Evolutionary conservation across 2,329 filamentous ascomycete species (phyloP).

Genomic region (Gremmenia infestans): DNA sequence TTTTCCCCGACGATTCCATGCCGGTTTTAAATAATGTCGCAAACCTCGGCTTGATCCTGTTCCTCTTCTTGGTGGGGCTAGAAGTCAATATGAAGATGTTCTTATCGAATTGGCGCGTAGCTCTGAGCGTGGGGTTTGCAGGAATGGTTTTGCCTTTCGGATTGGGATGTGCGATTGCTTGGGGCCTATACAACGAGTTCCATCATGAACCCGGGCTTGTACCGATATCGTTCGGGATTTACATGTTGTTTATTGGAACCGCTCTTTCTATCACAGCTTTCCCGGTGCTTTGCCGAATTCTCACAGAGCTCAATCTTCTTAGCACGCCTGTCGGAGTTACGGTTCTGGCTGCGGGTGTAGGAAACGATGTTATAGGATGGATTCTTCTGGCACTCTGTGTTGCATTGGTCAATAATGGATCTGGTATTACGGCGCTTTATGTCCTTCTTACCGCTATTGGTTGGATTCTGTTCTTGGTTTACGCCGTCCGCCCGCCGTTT

Average conservation of each 20-base stretch:
- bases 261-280: conserved; percentile 90
- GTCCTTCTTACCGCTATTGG: conserved; percentile 72
- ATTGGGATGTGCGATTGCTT: conserved; percentile 73
- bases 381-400: conserved; percentile 89
- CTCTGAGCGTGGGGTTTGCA: conserved; percentile 68
- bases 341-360: conserved; percentile 83
- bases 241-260: conserved; percentile 80
- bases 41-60: conserved; percentile 78
- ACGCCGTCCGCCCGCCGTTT: conserved; percentile 67
- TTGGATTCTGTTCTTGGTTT: conserved; percentile 72
- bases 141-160: conserved; percentile 83
- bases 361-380: conserved; percentile 90
- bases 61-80: conserved; percentile 81
- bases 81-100: conserved; percentile 81
- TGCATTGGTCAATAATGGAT: conserved; percentile 82
- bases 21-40: conserved; percentile 72
- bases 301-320: conserved; percentile 85
- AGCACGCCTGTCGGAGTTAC: conserved; percentile 81
- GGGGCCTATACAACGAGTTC: conserved; percentile 75
- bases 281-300: conserved; percentile 87
- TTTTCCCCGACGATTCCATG: conserved; percentile 73
- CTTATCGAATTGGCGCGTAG: conserved; percentile 73
- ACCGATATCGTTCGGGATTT: conserved; percentile 57
- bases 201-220: conserved; percentile 41
- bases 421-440: conserved; percentile 77